phyloP scores from a whole-genome alignment of 192 early-diverging fungal species.

The Podila clonocystis region DNA sequence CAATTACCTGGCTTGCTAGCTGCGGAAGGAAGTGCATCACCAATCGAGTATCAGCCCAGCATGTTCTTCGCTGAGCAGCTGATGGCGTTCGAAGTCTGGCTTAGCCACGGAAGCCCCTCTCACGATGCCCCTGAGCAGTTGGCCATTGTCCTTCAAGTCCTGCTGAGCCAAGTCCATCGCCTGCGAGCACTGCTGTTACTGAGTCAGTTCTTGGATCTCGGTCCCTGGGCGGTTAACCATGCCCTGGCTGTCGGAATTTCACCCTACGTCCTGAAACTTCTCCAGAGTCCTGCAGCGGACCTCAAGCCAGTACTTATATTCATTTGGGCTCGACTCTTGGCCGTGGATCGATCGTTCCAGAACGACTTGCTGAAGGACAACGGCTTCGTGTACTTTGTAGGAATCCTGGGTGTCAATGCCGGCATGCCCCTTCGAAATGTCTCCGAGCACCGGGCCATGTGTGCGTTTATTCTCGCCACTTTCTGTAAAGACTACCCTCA shows the following conservation, averaged over 20 bases:
- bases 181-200: conserved; percentile 91
- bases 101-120: conserved; percentile 83
- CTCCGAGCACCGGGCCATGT: conserved; percentile 93
- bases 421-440: conserved; percentile 76
- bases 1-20: conserved; percentile 87
- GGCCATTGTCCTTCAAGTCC: conserved; percentile 95
- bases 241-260: conserved; percentile 96
- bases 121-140: conserved; percentile 89
- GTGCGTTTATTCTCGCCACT: conserved; percentile 92
- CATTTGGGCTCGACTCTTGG: conserved; percentile 97
- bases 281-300: conserved; percentile 92
- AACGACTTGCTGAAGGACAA: conserved; percentile 92
- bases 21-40: conserved; percentile 47
- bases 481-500: conserved; percentile 87
- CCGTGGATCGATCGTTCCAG: conserved; percentile 90
- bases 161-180: conserved; percentile 94
- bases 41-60: conserved; percentile 78
- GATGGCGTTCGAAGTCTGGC: conserved; percentile 97
- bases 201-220: conserved; percentile 91
- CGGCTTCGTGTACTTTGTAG: conserved; percentile 93
- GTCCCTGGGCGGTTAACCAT: conserved; percentile 93
- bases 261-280: conserved; percentile 95
- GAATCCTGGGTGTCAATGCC: conserved; percentile 81
- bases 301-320: conserved; percentile 94
- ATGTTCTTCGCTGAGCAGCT: conserved; percentile 97